Conservation (phyloP, 768 basidiomycete genomes). For the Cystobasidium tubakii region DNA sequence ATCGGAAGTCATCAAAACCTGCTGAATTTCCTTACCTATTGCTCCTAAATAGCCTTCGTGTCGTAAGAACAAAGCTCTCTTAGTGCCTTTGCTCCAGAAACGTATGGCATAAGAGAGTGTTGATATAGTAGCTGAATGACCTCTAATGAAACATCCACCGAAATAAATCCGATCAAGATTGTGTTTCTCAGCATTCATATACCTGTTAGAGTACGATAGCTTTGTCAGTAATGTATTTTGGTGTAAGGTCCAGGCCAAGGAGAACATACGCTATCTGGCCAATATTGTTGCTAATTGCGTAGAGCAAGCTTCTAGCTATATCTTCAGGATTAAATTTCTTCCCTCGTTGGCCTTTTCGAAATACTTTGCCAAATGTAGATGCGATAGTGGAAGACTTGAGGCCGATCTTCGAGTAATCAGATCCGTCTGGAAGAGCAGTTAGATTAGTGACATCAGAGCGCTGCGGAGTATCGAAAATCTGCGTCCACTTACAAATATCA, state of each 20-base stretch:
- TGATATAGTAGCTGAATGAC: constrained; percentile 92
- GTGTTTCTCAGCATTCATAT: constrained; percentile 99
- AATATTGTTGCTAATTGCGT: constrained; percentile 97
- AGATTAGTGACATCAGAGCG: no score
- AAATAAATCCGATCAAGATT: constrained; percentile 94
- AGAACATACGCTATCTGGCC: constrained; percentile 93
- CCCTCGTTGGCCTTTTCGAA: constrained; percentile 77
- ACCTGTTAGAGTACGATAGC: constrained; percentile 60
- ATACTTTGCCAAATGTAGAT: constrained; percentile 96
- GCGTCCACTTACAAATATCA: constrained; percentile 71
- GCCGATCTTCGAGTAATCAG: constrained; percentile 88
- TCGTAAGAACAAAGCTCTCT: constrained; percentile 88
- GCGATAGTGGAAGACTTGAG: constrained; percentile 97
- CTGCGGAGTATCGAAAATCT: not conserved
- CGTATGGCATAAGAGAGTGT: constrained; percentile 98
- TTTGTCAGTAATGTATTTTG: no score
- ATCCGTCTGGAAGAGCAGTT: constrained; percentile 53
- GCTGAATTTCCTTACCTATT: constrained; percentile 50
- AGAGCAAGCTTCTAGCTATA: constrained; percentile 85
- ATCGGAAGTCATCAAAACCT: constrained; percentile 80
- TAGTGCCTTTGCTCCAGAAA: constrained; percentile 98
- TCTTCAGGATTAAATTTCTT: constrained; percentile 79
- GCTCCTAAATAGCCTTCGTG: constrained; percentile 96
- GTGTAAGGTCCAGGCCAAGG: constrained; percentile 6
- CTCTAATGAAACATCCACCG: constrained; percentile 97